These are phyloP conservation scores for Tricholoma terreum DNA, from an alignment of 768 basidiomycete species.

Conservation along the genomic window DNA sequence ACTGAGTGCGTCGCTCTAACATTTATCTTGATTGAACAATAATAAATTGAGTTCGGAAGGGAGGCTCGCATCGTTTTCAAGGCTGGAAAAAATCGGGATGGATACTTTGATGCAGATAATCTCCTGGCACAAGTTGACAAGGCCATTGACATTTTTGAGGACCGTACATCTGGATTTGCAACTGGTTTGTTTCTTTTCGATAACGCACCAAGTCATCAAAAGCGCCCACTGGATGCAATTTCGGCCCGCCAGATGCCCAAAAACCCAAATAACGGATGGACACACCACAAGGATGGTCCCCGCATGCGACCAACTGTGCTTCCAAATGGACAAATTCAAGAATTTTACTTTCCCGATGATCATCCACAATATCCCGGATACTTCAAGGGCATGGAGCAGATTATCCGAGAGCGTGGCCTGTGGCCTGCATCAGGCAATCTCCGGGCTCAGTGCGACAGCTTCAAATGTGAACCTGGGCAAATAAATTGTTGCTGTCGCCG, in stretches of 20 bases:
- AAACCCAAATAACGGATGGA: constrained; percentile 13
- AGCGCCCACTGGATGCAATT: constrained; percentile 23
- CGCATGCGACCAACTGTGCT: constrained; percentile 20
- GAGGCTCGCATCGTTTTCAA: background rate
- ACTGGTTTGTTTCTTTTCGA: constrained; percentile 12
- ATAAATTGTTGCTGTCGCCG: constrained; percentile 16
- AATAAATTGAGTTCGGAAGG: background rate
- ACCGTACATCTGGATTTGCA: background rate
- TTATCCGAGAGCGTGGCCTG: constrained; percentile 19
- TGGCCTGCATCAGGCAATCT: constrained; percentile 15
- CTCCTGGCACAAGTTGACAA: background rate
- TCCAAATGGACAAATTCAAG: constrained; percentile 22
- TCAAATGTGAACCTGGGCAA: constrained; percentile 17
- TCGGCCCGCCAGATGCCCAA: constrained; percentile 28
- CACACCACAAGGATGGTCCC: constrained; percentile 10
- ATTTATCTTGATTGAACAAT: too few species aligned
- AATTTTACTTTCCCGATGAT: constrained; percentile 30
- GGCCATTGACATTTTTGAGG: background rate
- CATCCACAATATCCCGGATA: constrained; percentile 27
- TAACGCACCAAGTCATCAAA: constrained; percentile 8
- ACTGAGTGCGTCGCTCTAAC: background rate
- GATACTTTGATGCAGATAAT: background rate
- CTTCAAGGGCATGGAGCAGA: constrained; percentile 38
- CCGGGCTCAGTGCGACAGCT: constrained; percentile 19
- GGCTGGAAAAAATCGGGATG: background rate